These are phyloP conservation scores for Narthecium ossifragum DNA, from an alignment of 106 monocot species.

Conservation along the genomic window DNA sequence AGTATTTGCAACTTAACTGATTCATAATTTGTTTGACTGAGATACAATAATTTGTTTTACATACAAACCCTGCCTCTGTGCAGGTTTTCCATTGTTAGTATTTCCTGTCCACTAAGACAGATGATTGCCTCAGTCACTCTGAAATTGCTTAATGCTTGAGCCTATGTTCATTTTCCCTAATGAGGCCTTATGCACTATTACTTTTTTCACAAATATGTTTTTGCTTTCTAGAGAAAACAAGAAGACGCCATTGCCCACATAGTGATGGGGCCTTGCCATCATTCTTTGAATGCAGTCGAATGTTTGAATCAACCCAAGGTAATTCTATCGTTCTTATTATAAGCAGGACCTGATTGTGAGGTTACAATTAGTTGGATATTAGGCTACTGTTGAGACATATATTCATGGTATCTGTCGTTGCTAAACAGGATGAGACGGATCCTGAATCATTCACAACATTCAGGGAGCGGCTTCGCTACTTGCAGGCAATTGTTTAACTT, in stretches of 20 bases:
- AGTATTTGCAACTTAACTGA: too few relatives aligned
- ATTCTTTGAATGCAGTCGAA: constrained; percentile 49
- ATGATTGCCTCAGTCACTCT: too few relatives aligned
- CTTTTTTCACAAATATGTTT: too few relatives aligned
- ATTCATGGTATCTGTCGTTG: constrained; percentile 1
- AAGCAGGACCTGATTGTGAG: background rate
- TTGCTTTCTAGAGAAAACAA: constrained; percentile 32
- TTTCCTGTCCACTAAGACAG: too few relatives aligned
- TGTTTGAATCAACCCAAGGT: constrained; percentile 59
- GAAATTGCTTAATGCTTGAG: too few relatives aligned
- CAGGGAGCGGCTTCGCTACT: constrained; percentile 60
- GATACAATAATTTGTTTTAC: too few relatives aligned
- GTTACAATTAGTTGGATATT: background rate
- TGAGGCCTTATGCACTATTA: too few relatives aligned
- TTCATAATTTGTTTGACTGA: too few relatives aligned
- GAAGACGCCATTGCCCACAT: constrained; percentile 58
- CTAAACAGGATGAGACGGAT: constrained; percentile 48
- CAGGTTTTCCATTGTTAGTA: too few relatives aligned
- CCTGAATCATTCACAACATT: constrained; percentile 65
- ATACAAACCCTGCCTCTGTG: too few relatives aligned
- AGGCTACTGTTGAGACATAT: background rate
- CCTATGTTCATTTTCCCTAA: too few relatives aligned
- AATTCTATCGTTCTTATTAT: constrained; percentile 7
- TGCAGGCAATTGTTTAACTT: constrained; percentile 43
- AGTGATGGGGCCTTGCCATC: constrained; percentile 58